Conservation (phyloP, 2,329 filamentous ascomycete species). For the Fusarium sp. region DNA sequence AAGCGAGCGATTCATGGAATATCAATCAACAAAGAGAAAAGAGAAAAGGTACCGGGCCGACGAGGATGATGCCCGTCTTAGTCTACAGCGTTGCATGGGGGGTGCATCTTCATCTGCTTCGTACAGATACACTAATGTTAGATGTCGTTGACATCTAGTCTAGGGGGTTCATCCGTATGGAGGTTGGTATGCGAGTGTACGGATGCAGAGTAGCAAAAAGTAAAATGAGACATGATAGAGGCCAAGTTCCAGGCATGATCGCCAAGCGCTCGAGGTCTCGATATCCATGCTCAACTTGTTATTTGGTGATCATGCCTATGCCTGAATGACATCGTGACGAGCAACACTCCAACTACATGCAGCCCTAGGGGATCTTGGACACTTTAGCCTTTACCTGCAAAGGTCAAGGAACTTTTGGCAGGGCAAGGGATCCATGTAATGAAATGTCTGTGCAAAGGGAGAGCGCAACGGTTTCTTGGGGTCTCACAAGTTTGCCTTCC, state of each 20-base stretch:
- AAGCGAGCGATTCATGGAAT: constrained; percentile 8
- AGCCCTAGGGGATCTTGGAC: constrained; percentile 34
- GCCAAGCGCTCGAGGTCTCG: constrained; percentile 20
- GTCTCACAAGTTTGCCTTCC: constrained; percentile 19
- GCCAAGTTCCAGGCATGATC: constrained; percentile 39
- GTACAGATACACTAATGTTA: background rate
- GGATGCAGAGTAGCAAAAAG: background rate
- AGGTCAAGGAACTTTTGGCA: constrained; percentile 27
- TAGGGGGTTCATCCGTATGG: too few species aligned
- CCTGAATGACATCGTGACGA: constrained; percentile 20
- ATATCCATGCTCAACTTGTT: constrained; percentile 18
- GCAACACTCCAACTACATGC: constrained; percentile 2
- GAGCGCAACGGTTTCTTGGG: constrained; percentile 18
- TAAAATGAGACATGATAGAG: constrained; percentile 26
- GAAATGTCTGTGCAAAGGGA: constrained; percentile 26
- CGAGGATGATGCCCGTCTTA: constrained; percentile 8
- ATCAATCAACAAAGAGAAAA: background rate
- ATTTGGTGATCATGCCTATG: constrained; percentile 24
- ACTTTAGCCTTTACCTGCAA: too few species aligned
- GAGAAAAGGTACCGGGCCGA: constrained; percentile 12
- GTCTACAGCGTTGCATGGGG: background rate
- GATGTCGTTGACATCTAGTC: background rate
- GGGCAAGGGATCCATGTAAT: constrained; percentile 33
- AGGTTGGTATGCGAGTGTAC: background rate
- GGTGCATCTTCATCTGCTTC: too few species aligned